Evolutionary conservation across 768 basidiomycete genomes (phyloP).

Genomic region (Suillus subalutaceus): DNA sequence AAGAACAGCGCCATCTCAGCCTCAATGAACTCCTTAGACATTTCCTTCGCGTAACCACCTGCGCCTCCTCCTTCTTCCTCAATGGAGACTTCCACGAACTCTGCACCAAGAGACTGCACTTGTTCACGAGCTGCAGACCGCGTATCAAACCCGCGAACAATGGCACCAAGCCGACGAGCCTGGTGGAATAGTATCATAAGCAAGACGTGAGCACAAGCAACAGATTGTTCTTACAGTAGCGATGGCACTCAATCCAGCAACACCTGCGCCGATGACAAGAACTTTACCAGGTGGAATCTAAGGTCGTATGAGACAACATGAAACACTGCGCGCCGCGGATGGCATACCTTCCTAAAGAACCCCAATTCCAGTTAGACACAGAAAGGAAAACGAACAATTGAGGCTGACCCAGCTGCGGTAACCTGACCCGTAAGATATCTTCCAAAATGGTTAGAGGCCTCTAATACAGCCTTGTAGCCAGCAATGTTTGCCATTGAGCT

Average conservation of each 20-base stretch:
- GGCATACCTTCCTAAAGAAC: constrained; percentile 44
- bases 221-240: constrained; percentile 57
- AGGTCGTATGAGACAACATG: constrained; percentile 21
- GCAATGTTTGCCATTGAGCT: constrained; percentile 95
- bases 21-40: constrained; percentile 88
- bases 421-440: constrained; percentile 90
- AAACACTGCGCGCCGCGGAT: constrained; percentile 2
- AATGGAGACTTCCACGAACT: constrained; percentile 82
- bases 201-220: background rate
- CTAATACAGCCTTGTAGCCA: constrained; percentile 91
- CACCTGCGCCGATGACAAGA: constrained; percentile 85
- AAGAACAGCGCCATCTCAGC: constrained; percentile 89
- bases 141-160: constrained; percentile 88
- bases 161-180: constrained; percentile 84
- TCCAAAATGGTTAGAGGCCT: constrained; percentile 89
- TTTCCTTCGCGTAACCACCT: constrained; percentile 88
- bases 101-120: constrained; percentile 87
- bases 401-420: constrained; percentile 81
- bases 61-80: constrained; percentile 81
- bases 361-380: constrained; percentile 13
- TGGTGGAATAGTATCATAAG: constrained; percentile 27
- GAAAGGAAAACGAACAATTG: constrained; percentile 7
- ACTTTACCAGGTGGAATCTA: constrained; percentile 88
- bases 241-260: constrained; percentile 87
- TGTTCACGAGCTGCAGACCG: constrained; percentile 86